Base-by-base conservation (phyloP, 1,139 yeast species). In the Keqinozyma sinolaborantium region DNA sequence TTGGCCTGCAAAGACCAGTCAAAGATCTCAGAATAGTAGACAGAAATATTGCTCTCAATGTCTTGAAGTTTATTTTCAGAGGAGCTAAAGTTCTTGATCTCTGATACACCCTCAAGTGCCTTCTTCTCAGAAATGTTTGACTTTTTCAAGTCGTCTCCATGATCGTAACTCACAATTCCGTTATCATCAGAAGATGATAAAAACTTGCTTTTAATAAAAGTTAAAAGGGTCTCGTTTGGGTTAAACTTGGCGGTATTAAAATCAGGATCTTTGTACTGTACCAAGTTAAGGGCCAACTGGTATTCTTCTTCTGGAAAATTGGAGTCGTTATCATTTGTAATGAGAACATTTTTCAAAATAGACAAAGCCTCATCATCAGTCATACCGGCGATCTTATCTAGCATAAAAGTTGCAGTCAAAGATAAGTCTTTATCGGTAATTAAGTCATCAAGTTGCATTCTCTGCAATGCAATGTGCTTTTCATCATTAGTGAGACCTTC, bases 301-400 rank as follows among this genome's bases (percentile, higher is more conserved):
- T 34, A 60, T 29, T 62, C 68, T 4, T 48, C 56, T 5, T 38
- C 34, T 4, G 75, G 67, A 38, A 74, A 63, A 42, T 76, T 77
- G 32, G 64, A 58, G 47, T 76, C 83, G 29, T 57, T 64, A 3
- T 47, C 43, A 41, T 71, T 74, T 26, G 64, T 60, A 1, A 42
- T 54, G 4, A 63, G 36, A 4, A 70, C 60, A 13, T 58, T 53
- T 25, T 50, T 42, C 26, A 76, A 50, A 27, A 72, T 61, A 12
- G 51, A 55, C 4, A 68, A 21, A 0, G 78, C 64, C 30, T 67
- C 70, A 10, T 57, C 62, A 11, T 54, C 45, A 4, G 62, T 30
- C 47, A 73, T 42, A 11, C 40, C 41, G 9, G 49, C 53, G 29
- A 69, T 51, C 40, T 64, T 65, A 16, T 58, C 59, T 44, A 62